Evolutionary conservation across 1,139 yeast genomes (phyloP), one percentile per base, ranked within the genome.

Genomic region (Blastobotrys illinoisensis): DNA sequence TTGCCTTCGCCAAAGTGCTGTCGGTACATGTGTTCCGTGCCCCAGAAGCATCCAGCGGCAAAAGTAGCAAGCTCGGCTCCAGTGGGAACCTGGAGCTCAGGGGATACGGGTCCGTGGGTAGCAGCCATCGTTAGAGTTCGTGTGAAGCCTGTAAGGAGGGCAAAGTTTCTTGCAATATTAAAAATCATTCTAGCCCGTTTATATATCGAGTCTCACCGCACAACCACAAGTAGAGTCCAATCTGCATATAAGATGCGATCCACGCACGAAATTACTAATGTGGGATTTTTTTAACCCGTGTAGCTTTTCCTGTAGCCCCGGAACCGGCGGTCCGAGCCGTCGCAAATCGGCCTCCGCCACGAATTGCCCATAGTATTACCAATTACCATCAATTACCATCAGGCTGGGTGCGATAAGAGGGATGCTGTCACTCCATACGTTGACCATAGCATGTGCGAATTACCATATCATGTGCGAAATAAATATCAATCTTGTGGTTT

Each of bases 11-110:
- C 69, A 57, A 82, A 86, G 60, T 86, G 79, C 67, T 86, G 86
- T 59, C 85, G 74, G 73, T 81, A 90, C 44, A 91, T 83, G 64
- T 86, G 86, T 67, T 93, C 98, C 11, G 87, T 89, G 18, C 97
- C 97, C 98, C 98, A 91, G 76, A 90, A 93, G 68, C 99, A 91
- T 2, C 77, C 77, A 2, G 74, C 76, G 23, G 73, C 75, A 36
- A 73, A 64, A 1, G 77, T 73, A 44, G 74, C 73, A 6, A 72
- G 67, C 53, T 72, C 67, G 16, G 69, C 62, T n/a, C 68, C 67
- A 14, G 62, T 59, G 9, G 69, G 67, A 13, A 62, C 59, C 16
- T 59, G 48, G 50, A 71, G 58, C 13, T 69, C 66, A 11, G 72
- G 65, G 32, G 72, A 66, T 23, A 66, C 51, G 11, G 62, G 61